Base-by-base conservation (phyloP, 345 rosid species). In the Lepidium africanum region DNA sequence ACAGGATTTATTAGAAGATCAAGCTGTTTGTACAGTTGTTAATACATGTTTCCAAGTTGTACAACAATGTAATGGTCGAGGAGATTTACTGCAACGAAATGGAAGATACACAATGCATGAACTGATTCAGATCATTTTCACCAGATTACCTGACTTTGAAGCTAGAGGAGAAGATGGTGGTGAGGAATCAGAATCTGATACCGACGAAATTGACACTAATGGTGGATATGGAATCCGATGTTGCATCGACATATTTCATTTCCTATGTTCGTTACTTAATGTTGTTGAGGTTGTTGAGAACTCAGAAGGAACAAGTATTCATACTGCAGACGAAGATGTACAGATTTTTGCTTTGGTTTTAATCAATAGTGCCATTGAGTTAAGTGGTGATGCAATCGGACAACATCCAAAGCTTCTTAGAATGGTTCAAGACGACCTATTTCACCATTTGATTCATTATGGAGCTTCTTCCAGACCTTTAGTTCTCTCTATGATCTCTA, bases 31-130 rank as follows among this genome's bases (percentile, higher is more conserved):
- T 60, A 89, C 88, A 11, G 75, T 91, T 5, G 95, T 94, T 42
- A 91, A 94, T 56, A 84, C 96, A 0, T 94, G 99, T 74, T 94
- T 91, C 63, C 97, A 91, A 59, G 89, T 90, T 4, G 87, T 90
- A 37, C 97, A 90, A 67, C 96, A 90, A 73, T 87, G 96, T 0
- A 59, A 84, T 0, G 73, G 70, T 54, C 77, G 89, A 49, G 96
- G 97, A 19, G 89, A 88, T 78, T 76, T 94, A 78, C 87, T 94
- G 32, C 97, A 88, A 42, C 89, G 96, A 6, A 83, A 77, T 3
- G 96, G 96, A 2, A 79, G 92, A 45, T 75, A 85, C 53, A 76
- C 94, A 4, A 90, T 93, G 99, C 92, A 89, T 10, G 97, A 94
- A 49, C 66, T 91, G 72, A 84, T 91, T 43, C 96, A 87, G 60